A percentile compares a stretch with the other conserved stretches of the same genome.
phyloP scores from a whole-genome alignment of 2,329 filamentous ascomycete species.

The Didymella keratinophila region DNA sequence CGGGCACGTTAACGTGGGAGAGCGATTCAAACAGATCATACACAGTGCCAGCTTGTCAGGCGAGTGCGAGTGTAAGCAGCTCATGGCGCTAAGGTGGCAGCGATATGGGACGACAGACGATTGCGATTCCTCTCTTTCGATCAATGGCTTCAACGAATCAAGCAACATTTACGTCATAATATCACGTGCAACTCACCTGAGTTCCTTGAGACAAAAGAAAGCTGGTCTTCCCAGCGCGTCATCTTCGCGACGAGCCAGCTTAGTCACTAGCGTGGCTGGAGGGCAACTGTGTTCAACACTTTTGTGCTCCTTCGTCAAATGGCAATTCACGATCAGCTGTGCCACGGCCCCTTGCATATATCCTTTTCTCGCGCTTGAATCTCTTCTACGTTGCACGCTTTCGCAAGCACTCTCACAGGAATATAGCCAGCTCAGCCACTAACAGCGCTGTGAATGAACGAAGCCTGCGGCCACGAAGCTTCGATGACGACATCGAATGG shows the following conservation, averaged over 20 bases:
- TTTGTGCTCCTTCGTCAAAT: neutral
- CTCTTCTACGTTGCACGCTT: neutral
- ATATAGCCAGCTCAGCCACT: neutral
- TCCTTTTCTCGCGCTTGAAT: neutral
- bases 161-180: neutral
- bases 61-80: conserved; percentile 34
- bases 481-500: neutral
- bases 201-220: neutral
- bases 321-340: neutral
- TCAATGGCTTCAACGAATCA: neutral
- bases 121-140: neutral
- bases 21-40: conserved; percentile 54
- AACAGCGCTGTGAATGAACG: neutral
- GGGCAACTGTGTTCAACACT: conserved; percentile 16
- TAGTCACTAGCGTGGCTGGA: conserved; percentile 16
- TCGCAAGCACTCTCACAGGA: neutral
- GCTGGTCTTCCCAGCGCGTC: neutral
- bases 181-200: neutral
- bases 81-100: conserved; percentile 30
- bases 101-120: neutral
- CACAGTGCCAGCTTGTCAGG: conserved; percentile 40
- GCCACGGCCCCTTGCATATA: neutral
- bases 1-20: conserved; percentile 58
- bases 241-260: neutral
- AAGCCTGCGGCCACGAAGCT: neutral